Percentiles rank a stretch among this genome's conserved stretches.
Conservation (phyloP, 176 grass and related monocot genomes). For the Juncus effusus region DNA sequence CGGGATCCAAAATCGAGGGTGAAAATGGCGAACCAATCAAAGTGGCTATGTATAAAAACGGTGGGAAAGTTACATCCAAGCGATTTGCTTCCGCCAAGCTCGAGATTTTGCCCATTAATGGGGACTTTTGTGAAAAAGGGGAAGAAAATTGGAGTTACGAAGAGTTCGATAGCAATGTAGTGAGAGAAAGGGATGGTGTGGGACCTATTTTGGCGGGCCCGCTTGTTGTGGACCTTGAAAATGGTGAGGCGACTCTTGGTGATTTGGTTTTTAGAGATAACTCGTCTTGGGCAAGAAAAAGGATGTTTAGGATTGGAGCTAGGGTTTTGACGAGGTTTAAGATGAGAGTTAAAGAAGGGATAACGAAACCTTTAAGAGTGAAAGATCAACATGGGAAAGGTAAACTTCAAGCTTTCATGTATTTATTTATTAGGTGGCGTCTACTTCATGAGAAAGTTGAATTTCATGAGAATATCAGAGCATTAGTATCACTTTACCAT, state of each 20-base stretch:
- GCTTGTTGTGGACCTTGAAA: not conserved
- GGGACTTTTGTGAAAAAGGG: not conserved
- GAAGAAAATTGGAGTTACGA: conserved; percentile 1
- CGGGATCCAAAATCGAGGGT: conserved; percentile 13
- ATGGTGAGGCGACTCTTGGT: conserved; percentile 7
- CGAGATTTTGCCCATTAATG: conserved; percentile 3
- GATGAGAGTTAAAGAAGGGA: conserved; percentile 18
- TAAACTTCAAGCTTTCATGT: not conserved
- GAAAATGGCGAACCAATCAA: not conserved
- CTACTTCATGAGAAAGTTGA: no score
- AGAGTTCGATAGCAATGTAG: not conserved
- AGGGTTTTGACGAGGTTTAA: not conserved
- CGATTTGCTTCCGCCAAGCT: conserved; percentile 13
- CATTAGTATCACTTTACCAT: no score
- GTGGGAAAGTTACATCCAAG: not conserved
- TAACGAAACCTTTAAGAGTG: conserved; percentile 10
- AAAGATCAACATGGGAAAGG: conserved; percentile 24
- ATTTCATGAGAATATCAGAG: no score
- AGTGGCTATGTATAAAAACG: conserved; percentile 10
- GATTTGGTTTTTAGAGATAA: conserved; percentile 12
- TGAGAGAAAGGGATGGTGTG: not conserved
- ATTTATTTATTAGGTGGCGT: not conserved
- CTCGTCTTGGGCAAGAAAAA: not conserved
- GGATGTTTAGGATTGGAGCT: conserved; percentile 5
- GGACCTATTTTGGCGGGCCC: not conserved